Base-by-base conservation (phyloP, 1,284 basidiomycete genomes). In the Rhodotorula sp. region DNA sequence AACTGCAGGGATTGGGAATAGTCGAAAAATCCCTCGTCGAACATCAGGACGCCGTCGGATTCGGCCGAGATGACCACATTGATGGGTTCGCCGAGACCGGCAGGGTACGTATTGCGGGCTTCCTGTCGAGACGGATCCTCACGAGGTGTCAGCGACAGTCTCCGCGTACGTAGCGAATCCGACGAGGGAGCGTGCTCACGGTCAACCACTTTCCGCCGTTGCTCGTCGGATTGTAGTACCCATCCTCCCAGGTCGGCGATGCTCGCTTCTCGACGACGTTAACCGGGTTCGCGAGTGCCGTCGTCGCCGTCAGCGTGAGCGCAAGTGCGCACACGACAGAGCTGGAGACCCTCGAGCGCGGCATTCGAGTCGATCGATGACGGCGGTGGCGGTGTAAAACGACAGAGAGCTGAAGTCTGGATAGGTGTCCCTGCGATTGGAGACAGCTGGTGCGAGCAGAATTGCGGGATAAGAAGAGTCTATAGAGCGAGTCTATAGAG, bases 31-130 rank as follows among this genome's bases (percentile, higher is more conserved):
- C 86, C 81, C 15, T 83, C 82, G 76, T 90, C 87, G 21, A 86
- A 85, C 56, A 97, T 84, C 1, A 97, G 89, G 5, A 81, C 83
- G 1, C 84, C 75, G 77, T 94, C 91, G 2, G 93, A 95, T 58
- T 88, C 84, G 34, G 85, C 90, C n/a, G 90, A 89, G 47, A 97
- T 83, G 79, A 97, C 92, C 67, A 87, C 85, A 77, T 98, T 97
- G 68, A 97, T 82, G 5, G 94, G 95, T 82, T 97, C 95, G 55
- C 92, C 91, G 66, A 91, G 86, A 14, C 92, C 91, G 62, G 47
- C 62, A 5, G 67, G 62, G 64, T 66, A 67, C 15, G 68, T 69
- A 64, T 70, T 60, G 28, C 52, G 28, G 3, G 66, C 68, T 18
- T 38, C 45, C 66, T 68, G 47, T 38, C 7, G 5, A 1, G 15